Conservation (phyloP, 306 rosid genomes). For the Ziziphus jujuba region DNA sequence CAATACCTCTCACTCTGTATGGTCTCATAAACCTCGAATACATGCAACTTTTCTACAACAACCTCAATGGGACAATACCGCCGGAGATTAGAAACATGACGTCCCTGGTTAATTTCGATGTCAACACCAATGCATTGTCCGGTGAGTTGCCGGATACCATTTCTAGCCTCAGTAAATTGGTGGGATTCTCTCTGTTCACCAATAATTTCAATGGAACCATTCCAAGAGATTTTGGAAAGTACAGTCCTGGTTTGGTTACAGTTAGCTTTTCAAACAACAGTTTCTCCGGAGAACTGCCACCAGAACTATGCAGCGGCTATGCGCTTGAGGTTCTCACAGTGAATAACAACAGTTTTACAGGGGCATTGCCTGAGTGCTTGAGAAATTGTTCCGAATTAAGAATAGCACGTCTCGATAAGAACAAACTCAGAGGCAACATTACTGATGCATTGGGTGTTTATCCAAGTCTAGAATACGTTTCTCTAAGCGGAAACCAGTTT, state of each 20-base stretch:
- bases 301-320: slow-evolving; percentile 46
- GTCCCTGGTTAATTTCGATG: slow-evolving; percentile 38
- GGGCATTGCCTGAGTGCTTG: slow-evolving; percentile 56
- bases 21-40: slow-evolving; percentile 8
- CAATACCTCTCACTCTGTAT: not conserved
- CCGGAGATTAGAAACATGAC: slow-evolving; percentile 46
- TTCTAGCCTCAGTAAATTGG: slow-evolving; percentile 25
- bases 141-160: slow-evolving; percentile 52
- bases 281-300: slow-evolving; percentile 57
- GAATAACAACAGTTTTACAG: slow-evolving; percentile 36
- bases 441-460: slow-evolving; percentile 32
- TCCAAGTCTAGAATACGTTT: not conserved
- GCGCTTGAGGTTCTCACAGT: slow-evolving; percentile 19
- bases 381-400: slow-evolving; percentile 39
- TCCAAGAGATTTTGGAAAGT: slow-evolving; percentile 53
- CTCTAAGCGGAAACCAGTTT: slow-evolving; percentile 36
- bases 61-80: slow-evolving; percentile 46
- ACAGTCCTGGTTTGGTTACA: slow-evolving; percentile 29
- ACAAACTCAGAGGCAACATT: slow-evolving; percentile 48
- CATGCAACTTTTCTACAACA: slow-evolving; percentile 41
- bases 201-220: slow-evolving; percentile 53
- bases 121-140: slow-evolving; percentile 33
- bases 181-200: slow-evolving; percentile 35
- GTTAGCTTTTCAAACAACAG: slow-evolving; percentile 46
- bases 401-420: slow-evolving; percentile 48